Conservation (phyloP, 257 asterid species). For the Fraxinus pennsylvanica region DNA sequence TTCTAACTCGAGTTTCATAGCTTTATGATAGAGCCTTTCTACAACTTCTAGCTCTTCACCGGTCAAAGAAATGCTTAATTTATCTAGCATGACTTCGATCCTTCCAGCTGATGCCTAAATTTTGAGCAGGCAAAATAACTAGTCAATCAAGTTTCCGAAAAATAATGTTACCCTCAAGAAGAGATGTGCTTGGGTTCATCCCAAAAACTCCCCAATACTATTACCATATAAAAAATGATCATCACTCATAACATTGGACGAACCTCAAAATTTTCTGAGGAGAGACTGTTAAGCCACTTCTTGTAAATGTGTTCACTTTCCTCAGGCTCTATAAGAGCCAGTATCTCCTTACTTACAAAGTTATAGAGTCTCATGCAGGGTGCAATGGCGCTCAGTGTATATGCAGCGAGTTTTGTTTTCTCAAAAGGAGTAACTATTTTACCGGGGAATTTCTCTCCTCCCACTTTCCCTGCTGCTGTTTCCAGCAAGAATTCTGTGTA, state of each 20-base stretch:
- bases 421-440: constrained; percentile 69
- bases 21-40: constrained; percentile 64
- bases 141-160: constrained; percentile 26
- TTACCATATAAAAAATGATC: not conserved
- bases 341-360: constrained; percentile 52
- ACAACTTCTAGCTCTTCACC: constrained; percentile 68
- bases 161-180: constrained; percentile 8
- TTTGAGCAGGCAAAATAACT: constrained; percentile 29
- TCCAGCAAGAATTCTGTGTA: constrained; percentile 69
- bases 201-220: constrained; percentile 6
- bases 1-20: constrained; percentile 59
- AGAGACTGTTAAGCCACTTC: constrained; percentile 58
- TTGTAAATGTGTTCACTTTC: constrained; percentile 48
- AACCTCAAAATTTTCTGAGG: constrained; percentile 62
- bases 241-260: constrained; percentile 20
- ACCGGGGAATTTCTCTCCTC: constrained; percentile 49
- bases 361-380: constrained; percentile 76
- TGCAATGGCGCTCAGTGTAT: constrained; percentile 60
- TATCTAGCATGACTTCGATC: constrained; percentile 65
- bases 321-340: constrained; percentile 40
- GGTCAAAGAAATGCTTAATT: constrained; percentile 59
- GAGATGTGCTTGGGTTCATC: not conserved
- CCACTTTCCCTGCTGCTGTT: constrained; percentile 65
- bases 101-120: constrained; percentile 60
- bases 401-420: constrained; percentile 68